Evolutionary conservation across 106 monocot genomes (phyloP).

Genomic region (Acorus calamus): DNA sequence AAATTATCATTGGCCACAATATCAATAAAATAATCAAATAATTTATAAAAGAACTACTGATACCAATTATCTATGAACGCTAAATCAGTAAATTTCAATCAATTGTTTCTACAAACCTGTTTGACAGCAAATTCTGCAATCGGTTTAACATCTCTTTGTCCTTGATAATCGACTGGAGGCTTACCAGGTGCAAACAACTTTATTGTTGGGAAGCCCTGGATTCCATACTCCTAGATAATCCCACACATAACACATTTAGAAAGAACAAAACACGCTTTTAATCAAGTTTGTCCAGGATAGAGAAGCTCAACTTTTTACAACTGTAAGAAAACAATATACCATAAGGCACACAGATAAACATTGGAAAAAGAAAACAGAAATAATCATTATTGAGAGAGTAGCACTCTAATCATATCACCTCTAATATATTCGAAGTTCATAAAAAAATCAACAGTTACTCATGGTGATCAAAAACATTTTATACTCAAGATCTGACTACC

Average conservation of each 20-base stretch:
- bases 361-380: not conserved
- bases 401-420: too few species aligned
- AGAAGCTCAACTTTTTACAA: too few species aligned
- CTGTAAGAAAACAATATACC: not conserved
- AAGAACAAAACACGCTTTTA: not conserved
- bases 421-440: too few species aligned
- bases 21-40: too few species aligned
- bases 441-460: too few species aligned
- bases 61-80: too few species aligned
- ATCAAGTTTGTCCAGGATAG: too few species aligned
- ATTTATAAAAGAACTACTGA: too few species aligned
- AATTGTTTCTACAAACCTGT: slow-evolving; percentile 39
- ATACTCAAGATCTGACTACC: too few species aligned
- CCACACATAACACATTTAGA: not conserved
- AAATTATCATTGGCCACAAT: too few species aligned
- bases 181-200: slow-evolving; percentile 90
- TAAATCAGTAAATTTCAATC: too few species aligned
- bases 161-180: slow-evolving; percentile 92
- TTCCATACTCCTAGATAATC: slow-evolving; percentile 81
- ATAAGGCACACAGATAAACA: not conserved
- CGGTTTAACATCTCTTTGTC: slow-evolving; percentile 88
- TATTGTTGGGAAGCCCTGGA: slow-evolving; percentile 90
- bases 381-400: not conserved
- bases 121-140: slow-evolving; percentile 90
- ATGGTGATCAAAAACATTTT: too few species aligned